A percentile compares a stretch with the other conserved stretches of the same genome.
These are phyloP conservation scores for Pichia thaimueangensis DNA, from an alignment of 805 yeast genomes.

Conservation along the genomic window DNA sequence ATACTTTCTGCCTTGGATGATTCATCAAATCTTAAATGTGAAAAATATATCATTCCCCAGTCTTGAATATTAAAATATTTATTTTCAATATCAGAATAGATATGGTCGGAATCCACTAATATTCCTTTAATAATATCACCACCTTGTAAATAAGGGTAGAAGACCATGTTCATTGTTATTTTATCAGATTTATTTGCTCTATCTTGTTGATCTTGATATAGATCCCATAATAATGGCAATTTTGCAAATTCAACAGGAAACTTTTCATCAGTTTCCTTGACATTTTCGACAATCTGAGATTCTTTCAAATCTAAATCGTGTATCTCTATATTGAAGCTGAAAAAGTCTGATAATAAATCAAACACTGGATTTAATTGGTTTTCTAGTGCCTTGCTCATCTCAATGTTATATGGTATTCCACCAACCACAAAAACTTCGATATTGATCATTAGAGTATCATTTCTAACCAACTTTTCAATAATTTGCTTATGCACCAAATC, in stretches of 20 bases:
- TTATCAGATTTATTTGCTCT: not conserved
- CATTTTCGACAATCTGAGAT: not conserved
- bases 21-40: slow-evolving; percentile 10
- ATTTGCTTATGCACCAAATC: slow-evolving; percentile 7
- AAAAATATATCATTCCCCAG: slow-evolving; percentile 27
- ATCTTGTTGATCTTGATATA: slow-evolving; percentile 12
- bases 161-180: slow-evolving; percentile 9
- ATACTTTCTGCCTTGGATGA: not conserved
- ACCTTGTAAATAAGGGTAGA: slow-evolving; percentile 23
- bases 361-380: slow-evolving; percentile 7
- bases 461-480: not conserved
- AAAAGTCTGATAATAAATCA: slow-evolving; percentile 1
- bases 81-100: slow-evolving; percentile 19
- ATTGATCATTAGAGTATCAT: not conserved
- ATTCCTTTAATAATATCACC: slow-evolving; percentile 16
- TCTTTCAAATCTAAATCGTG: not conserved
- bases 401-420: slow-evolving; percentile 13
- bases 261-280: slow-evolving; percentile 10
- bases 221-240: slow-evolving; percentile 18
- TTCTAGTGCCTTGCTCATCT: slow-evolving; percentile 17
- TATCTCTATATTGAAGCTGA: slow-evolving; percentile 3
- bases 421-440: slow-evolving; percentile 10
- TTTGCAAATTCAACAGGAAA: slow-evolving; percentile 22
- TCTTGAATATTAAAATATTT: slow-evolving; percentile 14
- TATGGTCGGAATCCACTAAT: slow-evolving; percentile 12